These are phyloP conservation scores for Saussurea involucrata DNA, from an alignment of 129 eudicot species.

Conservation along the genomic window DNA sequence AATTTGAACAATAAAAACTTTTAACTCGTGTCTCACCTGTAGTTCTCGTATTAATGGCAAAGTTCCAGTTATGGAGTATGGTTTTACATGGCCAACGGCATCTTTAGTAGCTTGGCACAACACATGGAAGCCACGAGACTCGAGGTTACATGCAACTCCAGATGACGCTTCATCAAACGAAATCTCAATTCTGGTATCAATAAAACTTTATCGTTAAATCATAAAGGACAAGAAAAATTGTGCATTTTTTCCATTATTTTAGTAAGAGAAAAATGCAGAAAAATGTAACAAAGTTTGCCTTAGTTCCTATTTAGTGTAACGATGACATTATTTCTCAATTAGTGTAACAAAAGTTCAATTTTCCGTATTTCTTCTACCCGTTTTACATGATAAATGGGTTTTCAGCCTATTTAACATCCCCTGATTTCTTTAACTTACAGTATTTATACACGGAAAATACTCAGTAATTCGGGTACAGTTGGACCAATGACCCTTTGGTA, in stretches of 20 bases:
- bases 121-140: slow-evolving; percentile 83
- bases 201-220: background rate
- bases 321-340: too few species aligned
- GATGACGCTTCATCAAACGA: slow-evolving; percentile 64
- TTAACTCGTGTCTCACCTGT: slow-evolving; percentile 44
- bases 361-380: too few species aligned
- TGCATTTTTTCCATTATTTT: background rate
- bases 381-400: too few species aligned
- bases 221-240: background rate
- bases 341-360: too few species aligned
- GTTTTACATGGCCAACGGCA: slow-evolving; percentile 87
- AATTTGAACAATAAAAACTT: background rate
- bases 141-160: slow-evolving; percentile 86
- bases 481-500: too few species aligned
- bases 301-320: too few species aligned
- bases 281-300: too few species aligned
- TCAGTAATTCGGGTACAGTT: too few species aligned
- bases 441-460: too few species aligned
- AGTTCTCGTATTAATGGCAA: slow-evolving; percentile 87
- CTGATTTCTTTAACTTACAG: too few species aligned
- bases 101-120: slow-evolving; percentile 87
- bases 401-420: background rate
- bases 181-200: slow-evolving; percentile 45
- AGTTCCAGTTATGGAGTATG: slow-evolving; percentile 87
- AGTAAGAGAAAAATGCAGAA: background rate